Percentiles rank a stretch among this genome's conserved stretches.
These are phyloP conservation scores for Neopestalotiopsis rosae DNA, from an alignment of 2,329 filamentous ascomycete genomes.

Conservation along the genomic window DNA sequence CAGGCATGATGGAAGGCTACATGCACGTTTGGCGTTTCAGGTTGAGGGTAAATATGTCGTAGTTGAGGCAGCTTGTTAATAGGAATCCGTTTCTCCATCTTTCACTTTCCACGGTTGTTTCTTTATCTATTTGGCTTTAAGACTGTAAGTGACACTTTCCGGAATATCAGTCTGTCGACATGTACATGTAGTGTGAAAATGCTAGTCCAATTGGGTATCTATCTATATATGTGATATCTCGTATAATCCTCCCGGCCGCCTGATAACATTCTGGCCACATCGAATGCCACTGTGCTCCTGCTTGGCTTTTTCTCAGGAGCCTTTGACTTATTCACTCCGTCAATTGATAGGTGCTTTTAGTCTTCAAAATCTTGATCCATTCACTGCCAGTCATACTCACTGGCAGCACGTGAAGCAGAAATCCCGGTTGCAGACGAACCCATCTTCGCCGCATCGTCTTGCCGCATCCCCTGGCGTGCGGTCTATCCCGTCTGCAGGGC, in stretches of 20 bases:
- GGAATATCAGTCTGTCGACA: neutral
- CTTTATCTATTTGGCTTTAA: neutral
- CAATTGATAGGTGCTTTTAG: too few relatives aligned
- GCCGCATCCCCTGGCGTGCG: constrained; percentile 56
- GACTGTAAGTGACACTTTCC: too few relatives aligned
- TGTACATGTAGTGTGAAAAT: neutral
- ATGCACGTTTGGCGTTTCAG: constrained; percentile 13
- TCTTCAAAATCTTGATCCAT: too few relatives aligned
- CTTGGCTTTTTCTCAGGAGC: too few relatives aligned
- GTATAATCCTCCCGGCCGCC: neutral
- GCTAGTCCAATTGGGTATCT: neutral
- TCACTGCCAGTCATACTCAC: constrained; percentile 27
- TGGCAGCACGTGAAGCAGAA: constrained; percentile 64
- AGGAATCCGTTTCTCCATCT: constrained; percentile 8
- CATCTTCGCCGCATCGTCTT: constrained; percentile 59
- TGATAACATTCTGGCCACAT: too few relatives aligned
- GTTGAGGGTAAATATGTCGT: constrained; percentile 14
- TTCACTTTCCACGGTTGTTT: too few relatives aligned
- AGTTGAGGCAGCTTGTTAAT: constrained; percentile 15
- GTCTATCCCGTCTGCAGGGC: constrained; percentile 27
- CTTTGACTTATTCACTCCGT: too few relatives aligned
- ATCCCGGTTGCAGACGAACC: constrained; percentile 59
- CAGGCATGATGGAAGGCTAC: neutral
- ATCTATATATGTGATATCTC: constrained; percentile 4
- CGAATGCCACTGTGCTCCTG: too few relatives aligned